A percentile compares a stretch with the other conserved stretches of the same genome.
Conservation (phyloP, 371 early-diverging fungal species). For the Parasitella parasitica region DNA sequence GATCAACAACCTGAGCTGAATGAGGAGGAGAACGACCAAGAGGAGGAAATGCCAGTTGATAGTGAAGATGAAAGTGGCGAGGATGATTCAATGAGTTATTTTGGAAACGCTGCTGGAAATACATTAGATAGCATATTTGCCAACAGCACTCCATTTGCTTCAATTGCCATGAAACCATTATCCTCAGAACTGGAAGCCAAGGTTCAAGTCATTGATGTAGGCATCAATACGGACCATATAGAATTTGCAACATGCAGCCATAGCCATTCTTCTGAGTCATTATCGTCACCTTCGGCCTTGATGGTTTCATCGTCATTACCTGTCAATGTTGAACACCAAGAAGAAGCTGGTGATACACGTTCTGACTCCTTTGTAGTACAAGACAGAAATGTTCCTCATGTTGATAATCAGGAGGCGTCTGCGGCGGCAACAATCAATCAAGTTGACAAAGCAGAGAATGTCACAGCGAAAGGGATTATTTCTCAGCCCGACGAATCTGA, state of each 20-base stretch:
- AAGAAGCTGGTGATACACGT: neutral
- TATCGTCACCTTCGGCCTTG: neutral
- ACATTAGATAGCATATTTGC: neutral
- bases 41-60: neutral
- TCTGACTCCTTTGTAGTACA: slow-evolving; percentile 6
- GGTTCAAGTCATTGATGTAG: slow-evolving; percentile 15
- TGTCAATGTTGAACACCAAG: neutral
- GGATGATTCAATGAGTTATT: neutral
- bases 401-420: neutral
- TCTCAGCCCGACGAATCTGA: neutral
- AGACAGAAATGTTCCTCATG: neutral
- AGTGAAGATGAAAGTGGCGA: neutral
- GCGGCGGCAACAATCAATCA: neutral
- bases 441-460: neutral
- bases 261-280: neutral
- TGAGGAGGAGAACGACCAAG: neutral
- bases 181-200: slow-evolving; percentile 28
- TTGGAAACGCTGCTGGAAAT: neutral
- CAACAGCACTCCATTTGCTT: neutral
- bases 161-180: slow-evolving; percentile 20
- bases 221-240: slow-evolving; percentile 24
- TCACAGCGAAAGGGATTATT: neutral
- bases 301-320: neutral
- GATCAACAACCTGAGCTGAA: neutral
- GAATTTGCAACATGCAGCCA: neutral